Percentiles rank a stretch among this genome's conserved stretches.
Conservation (phyloP, 176 grass and related monocot genomes). For the Cocos nucifera region DNA sequence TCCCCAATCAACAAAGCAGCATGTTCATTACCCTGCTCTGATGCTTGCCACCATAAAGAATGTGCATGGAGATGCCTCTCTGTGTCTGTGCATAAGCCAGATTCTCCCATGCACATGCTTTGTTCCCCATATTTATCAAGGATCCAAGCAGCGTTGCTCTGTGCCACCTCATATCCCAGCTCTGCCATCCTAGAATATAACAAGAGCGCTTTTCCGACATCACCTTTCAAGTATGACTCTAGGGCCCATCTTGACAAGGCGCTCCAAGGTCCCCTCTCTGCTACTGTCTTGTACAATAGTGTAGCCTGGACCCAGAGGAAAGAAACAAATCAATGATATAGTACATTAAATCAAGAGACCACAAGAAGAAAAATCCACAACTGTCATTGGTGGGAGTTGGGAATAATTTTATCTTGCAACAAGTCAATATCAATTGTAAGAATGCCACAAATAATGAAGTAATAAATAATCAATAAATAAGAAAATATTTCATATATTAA, state of each 20-base stretch:
- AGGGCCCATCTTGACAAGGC: constrained; percentile 92
- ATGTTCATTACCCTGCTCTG: constrained; percentile 99
- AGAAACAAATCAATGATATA: not conserved
- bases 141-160: constrained; percentile 99
- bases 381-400: no score
- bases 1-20: constrained; percentile 97
- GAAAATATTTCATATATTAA: no score
- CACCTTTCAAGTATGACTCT: constrained; percentile 95
- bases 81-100: constrained; percentile 74
- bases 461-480: no score
- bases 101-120: constrained; percentile 94
- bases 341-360: not conserved
- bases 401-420: no score
- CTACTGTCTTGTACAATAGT: constrained; percentile 85
- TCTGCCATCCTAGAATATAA: constrained; percentile 99
- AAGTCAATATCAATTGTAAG: no score
- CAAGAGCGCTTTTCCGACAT: constrained; percentile 83
- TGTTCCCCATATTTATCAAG: constrained; percentile 86
- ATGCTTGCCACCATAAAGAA: constrained; percentile 99
- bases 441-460: no score
- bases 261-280: constrained; percentile 95
- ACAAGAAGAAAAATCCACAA: no score
- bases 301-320: constrained; percentile 49
- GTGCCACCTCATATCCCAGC: constrained; percentile 94
- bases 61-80: constrained; percentile 88